These are phyloP conservation scores for Trichoderma guizhouense DNA, from an alignment of 2,329 filamentous ascomycete genomes.

Conservation along the genomic window DNA sequence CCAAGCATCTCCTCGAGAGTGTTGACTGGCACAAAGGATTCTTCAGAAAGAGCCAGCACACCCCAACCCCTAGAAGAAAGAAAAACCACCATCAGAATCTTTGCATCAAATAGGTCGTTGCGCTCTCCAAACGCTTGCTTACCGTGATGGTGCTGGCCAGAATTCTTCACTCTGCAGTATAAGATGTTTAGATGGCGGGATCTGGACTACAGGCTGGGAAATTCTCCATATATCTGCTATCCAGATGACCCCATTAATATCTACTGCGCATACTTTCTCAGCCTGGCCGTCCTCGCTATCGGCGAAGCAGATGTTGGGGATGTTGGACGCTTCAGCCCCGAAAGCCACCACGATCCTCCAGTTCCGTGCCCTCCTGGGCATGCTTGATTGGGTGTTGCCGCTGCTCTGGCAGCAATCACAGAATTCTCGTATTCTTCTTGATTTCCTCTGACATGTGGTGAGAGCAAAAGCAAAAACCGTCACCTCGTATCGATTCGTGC, in stretches of 20 bases:
- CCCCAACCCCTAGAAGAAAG: slow-evolving; percentile 44
- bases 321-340: slow-evolving; percentile 40
- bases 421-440: background rate
- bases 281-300: slow-evolving; percentile 46
- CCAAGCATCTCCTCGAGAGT: slow-evolving; percentile 36
- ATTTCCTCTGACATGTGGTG: slow-evolving; percentile 15
- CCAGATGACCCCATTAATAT: slow-evolving; percentile 49
- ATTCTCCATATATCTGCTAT: slow-evolving; percentile 51
- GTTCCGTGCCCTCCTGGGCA: slow-evolving; percentile 42
- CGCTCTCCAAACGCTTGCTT: slow-evolving; percentile 15
- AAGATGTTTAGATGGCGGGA: slow-evolving; percentile 21
- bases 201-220: slow-evolving; percentile 26
- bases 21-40: slow-evolving; percentile 40
- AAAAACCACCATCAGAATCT: background rate
- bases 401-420: slow-evolving; percentile 18
- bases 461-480: slow-evolving; percentile 52
- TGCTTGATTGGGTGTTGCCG: slow-evolving; percentile 28
- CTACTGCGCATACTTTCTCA: slow-evolving; percentile 48
- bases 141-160: slow-evolving; percentile 29
- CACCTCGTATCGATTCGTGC: slow-evolving; percentile 64
- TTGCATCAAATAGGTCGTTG: background rate
- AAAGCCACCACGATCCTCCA: slow-evolving; percentile 51
- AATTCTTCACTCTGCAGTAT: slow-evolving; percentile 31
- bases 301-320: slow-evolving; percentile 53
- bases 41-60: slow-evolving; percentile 44